These are phyloP conservation scores for Malbranchea zuffiana DNA, from an alignment of 2,329 filamentous ascomycete species.

Conservation along the genomic window DNA sequence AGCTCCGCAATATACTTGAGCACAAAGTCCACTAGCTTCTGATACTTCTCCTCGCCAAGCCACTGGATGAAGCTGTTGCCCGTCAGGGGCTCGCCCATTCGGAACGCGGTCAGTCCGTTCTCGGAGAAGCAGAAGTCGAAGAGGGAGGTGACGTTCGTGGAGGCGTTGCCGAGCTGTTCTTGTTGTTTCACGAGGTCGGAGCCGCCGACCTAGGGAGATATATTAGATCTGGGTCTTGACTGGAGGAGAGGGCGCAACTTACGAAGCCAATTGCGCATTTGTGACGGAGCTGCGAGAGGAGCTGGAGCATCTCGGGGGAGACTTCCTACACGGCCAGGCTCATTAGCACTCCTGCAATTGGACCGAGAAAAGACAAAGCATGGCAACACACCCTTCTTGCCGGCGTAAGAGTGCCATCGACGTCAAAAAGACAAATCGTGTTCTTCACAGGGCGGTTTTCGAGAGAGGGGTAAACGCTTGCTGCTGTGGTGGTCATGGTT, in stretches of 20 bases:
- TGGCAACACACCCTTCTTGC: slow-evolving; percentile 57
- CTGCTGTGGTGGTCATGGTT: slow-evolving; percentile 11
- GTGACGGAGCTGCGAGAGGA: slow-evolving; percentile 70
- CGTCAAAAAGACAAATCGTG: slow-evolving; percentile 92
- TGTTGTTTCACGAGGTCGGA: slow-evolving; percentile 89
- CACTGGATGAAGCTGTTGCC: slow-evolving; percentile 81
- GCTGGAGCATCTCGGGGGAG: slow-evolving; percentile 68
- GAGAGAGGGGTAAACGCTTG: slow-evolving; percentile 54
- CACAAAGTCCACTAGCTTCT: slow-evolving; percentile 48
- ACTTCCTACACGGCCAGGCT: slow-evolving; percentile 44
- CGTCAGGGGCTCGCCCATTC: slow-evolving; percentile 63
- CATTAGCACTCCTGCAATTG: slow-evolving; percentile 6
- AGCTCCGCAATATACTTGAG: slow-evolving; percentile 52
- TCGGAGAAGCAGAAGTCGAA: slow-evolving; percentile 98
- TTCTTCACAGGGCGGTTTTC: slow-evolving; percentile 77
- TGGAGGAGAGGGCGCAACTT: slow-evolving; percentile 11
- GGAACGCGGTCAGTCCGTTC: slow-evolving; percentile 88
- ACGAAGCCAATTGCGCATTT: slow-evolving; percentile 80
- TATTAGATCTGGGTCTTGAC: slow-evolving; percentile 4
- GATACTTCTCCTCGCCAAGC: slow-evolving; percentile 72
- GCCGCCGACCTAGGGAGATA: slow-evolving; percentile 55
- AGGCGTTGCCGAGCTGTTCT: slow-evolving; percentile 71
- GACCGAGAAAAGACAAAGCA: not conserved
- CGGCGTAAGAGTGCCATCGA: slow-evolving; percentile 82
- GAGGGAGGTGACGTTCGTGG: slow-evolving; percentile 62